phyloP scores from a whole-genome alignment of 257 asterid genomes.

The Nicotiana obtusifolia region DNA sequence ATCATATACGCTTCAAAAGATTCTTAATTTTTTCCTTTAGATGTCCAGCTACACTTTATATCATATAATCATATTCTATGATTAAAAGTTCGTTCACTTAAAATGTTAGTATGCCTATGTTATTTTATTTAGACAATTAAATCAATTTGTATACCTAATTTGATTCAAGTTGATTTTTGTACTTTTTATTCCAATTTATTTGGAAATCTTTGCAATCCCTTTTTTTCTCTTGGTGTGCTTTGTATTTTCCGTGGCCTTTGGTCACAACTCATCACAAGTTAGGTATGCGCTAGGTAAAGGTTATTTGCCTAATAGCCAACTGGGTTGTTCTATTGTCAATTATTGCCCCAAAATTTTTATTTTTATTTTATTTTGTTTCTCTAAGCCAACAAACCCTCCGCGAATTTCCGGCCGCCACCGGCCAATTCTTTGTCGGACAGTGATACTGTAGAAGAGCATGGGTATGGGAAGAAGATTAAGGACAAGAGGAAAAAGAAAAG shows the following conservation, averaged over 20 bases:
- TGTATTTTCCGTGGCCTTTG: neutral
- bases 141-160: neutral
- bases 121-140: neutral
- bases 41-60: too few species aligned
- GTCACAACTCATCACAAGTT: neutral
- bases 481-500: too few species aligned
- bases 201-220: neutral
- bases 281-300: neutral
- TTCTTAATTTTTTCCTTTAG: too few species aligned
- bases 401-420: too few species aligned
- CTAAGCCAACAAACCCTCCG: too few species aligned
- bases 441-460: too few species aligned
- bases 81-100: neutral
- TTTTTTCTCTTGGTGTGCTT: neutral
- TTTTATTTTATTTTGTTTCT: too few species aligned
- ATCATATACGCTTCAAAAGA: too few species aligned
- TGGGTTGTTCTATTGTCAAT: neutral
- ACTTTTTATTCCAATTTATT: neutral
- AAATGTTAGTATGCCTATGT: neutral
- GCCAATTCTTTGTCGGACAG: too few species aligned
- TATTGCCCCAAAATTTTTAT: too few species aligned
- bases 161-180: neutral
- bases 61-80: too few species aligned
- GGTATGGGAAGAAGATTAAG: too few species aligned
- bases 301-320: neutral